Evolutionary conservation across 2,329 filamentous ascomycete species (phyloP).

Genomic region (Neonectria neomacrospora): DNA sequence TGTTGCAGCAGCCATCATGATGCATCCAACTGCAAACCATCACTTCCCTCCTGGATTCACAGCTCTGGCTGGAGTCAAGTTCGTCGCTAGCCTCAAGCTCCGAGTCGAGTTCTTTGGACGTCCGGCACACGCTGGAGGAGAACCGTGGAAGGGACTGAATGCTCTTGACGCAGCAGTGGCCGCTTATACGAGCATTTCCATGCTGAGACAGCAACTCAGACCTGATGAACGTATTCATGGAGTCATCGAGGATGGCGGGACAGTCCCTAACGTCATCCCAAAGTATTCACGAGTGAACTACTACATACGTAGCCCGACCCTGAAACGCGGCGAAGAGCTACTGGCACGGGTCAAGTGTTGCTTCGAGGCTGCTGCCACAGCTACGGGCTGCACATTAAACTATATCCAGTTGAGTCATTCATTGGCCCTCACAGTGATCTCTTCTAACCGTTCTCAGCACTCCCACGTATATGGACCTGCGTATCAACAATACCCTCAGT

Average conservation of each 20-base stretch:
- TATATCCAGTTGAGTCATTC: conserved; percentile 49
- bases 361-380: conserved; percentile 49
- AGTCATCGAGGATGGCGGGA: conserved; percentile 52
- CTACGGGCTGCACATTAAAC: conserved; percentile 50
- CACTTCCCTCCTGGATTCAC: background rate
- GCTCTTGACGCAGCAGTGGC: conserved; percentile 53
- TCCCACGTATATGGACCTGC: conserved; percentile 57
- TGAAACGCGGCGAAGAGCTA: conserved; percentile 44
- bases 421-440: too few relatives aligned
- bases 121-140: conserved; percentile 50
- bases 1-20: conserved; percentile 47
- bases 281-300: conserved; percentile 54
- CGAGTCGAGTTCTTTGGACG: conserved; percentile 48
- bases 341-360: conserved; percentile 49
- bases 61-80: conserved; percentile 42
- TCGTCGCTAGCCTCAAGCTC: conserved; percentile 49
- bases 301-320: conserved; percentile 51
- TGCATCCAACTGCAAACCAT: conserved; percentile 36
- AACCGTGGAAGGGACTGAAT: conserved; percentile 53
- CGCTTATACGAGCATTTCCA: conserved; percentile 50
- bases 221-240: conserved; percentile 52
- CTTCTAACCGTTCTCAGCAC: conserved; percentile 34
- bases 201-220: conserved; percentile 53
- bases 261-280: conserved; percentile 53
- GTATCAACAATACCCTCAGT: conserved; percentile 57